Evolutionary conservation across 2,329 filamentous ascomycete species (phyloP).

Genomic region (Salinomyces thailandicus): DNA sequence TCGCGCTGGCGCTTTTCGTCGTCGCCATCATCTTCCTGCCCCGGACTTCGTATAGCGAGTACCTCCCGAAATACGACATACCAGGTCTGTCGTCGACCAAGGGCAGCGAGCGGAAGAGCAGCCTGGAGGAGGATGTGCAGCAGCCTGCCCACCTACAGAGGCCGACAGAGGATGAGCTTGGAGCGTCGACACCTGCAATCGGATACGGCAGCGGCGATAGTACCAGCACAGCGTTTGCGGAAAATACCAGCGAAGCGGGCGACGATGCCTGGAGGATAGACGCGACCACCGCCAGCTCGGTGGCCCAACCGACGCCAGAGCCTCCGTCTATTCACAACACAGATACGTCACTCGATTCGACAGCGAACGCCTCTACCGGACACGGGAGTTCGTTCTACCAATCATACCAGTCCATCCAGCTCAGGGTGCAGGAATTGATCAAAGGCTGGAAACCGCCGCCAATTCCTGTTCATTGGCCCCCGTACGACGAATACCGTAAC

Average conservation of each 20-base stretch:
- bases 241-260: not conserved
- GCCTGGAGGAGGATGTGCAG: conserved; percentile 7
- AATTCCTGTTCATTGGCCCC: conserved; percentile 34
- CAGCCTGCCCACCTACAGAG: conserved; percentile 2
- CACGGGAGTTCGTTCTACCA: not conserved
- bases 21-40: conserved; percentile 16
- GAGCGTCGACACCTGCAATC: not conserved
- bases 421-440: conserved; percentile 33
- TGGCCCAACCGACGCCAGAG: not conserved
- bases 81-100: conserved; percentile 4
- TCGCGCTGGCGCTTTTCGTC: conserved; percentile 27
- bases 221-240: not conserved
- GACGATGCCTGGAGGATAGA: not conserved
- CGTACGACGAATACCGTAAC: conserved; percentile 32
- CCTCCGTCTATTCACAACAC: not conserved
- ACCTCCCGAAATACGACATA: conserved; percentile 14
- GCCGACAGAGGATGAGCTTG: conserved; percentile 1
- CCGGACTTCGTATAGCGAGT: conserved; percentile 13
- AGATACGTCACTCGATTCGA: not conserved
- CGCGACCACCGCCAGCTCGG: not conserved
- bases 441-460: conserved; percentile 29
- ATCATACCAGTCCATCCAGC: conserved; percentile 7
- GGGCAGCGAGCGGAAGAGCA: conserved; percentile 5
- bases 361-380: not conserved
- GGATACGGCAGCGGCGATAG: not conserved